Base-by-base conservation (phyloP, 2,329 filamentous ascomycete species). In the Pseudocercospora cruenta region DNA sequence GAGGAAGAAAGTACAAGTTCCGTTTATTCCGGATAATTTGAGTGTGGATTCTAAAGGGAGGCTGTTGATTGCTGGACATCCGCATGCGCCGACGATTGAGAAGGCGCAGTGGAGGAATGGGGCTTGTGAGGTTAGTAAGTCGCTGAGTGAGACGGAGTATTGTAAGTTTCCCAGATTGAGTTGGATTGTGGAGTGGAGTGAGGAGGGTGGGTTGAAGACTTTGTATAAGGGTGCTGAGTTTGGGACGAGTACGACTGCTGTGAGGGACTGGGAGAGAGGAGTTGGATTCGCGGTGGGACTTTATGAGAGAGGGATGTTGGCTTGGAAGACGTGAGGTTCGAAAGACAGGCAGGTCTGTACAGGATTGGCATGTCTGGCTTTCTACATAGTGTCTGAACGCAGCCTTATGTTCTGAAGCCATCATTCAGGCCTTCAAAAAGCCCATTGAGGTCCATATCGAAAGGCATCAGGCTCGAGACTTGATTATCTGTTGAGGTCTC, bases 51-150 rank as follows among this genome's bases (percentile, higher is more conserved):
- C 69, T 0, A 65, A 73, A 0, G 80, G 80, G 4, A 78, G 70
- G n/a, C 62, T 83, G 2, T 69, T 81, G 2, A 73, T 82, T 16
- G 78, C 80, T 4, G 81, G 81, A 0, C 81, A 82, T 65, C 76
- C 80, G 0, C 78, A 78, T 59, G 72, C 77, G 4, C 76, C 76
- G 4, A 72, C 63, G 3, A 43, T 82, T 12, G 64, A 70, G 45
- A 68, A 68, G 10, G 66, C 73, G 3, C 67, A 69, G 1, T 67
- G 70, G 64, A 71, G 65, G 28, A 71, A 74, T 45, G 63, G 63
- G 14, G 58, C 67, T n/a, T 75, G 73, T 55, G 60, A 14, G 22
- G 60, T 19, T 39, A 54, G 68, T 67, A 22, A 69, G 60, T 60
- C 70, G 66, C 8, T 43, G 16, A 47, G 73, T 72, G 63, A 73